These are phyloP conservation scores for Brasilioporus rufonigricans DNA, from an alignment of 768 basidiomycete genomes.

Conservation along the genomic window DNA sequence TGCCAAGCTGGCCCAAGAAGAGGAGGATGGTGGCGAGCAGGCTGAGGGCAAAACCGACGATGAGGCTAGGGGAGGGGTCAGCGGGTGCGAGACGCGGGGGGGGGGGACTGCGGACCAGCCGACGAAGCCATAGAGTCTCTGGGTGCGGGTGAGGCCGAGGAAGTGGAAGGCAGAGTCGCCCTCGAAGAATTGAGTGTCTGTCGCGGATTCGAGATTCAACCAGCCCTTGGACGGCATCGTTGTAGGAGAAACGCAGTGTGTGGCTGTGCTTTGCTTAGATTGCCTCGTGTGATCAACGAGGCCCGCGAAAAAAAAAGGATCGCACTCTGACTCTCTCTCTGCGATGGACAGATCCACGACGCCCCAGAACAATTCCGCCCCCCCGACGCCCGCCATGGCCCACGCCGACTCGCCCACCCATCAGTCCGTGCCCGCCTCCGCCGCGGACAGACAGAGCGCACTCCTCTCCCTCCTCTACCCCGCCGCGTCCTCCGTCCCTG, in stretches of 20 bases:
- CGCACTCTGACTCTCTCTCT: too few species aligned
- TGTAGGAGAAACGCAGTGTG: neutral
- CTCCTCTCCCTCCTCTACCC: slow-evolving; percentile 68
- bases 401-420: slow-evolving; percentile 27
- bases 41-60: slow-evolving; percentile 75
- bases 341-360: too few species aligned
- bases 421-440: slow-evolving; percentile 39
- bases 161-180: slow-evolving; percentile 85
- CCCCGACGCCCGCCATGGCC: slow-evolving; percentile 42
- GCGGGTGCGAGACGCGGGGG: neutral
- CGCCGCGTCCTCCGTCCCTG: slow-evolving; percentile 38
- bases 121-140: slow-evolving; percentile 82
- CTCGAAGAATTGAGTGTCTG: slow-evolving; percentile 84
- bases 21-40: slow-evolving; percentile 76
- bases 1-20: slow-evolving; percentile 62
- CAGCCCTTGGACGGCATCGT: slow-evolving; percentile 62
- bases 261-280: slow-evolving; percentile 9
- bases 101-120: slow-evolving; percentile 65
- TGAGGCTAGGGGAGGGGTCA: slow-evolving; percentile 47
- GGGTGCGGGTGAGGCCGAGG: slow-evolving; percentile 73
- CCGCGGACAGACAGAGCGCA: slow-evolving; percentile 71
- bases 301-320: slow-evolving; percentile 5
- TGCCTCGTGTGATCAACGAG: slow-evolving; percentile 33
- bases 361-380: slow-evolving; percentile 44
- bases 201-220: slow-evolving; percentile 82